Base-by-base conservation (phyloP, 192 early-diverging fungal species). In the Phlyctochytrium bullatum region DNA sequence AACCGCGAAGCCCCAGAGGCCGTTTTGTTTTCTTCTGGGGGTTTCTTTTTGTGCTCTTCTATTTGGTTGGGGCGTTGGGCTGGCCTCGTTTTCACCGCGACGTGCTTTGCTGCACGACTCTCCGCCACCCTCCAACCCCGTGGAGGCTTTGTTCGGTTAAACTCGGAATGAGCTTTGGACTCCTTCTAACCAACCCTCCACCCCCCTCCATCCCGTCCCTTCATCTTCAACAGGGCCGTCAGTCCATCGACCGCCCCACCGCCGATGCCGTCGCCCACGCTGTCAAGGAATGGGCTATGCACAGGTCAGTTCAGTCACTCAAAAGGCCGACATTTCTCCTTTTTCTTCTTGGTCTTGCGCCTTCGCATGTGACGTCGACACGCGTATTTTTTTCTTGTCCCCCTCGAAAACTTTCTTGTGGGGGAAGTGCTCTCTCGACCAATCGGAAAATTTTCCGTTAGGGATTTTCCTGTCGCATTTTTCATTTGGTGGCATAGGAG, bases 241-340 rank as follows among this genome's bases (percentile, higher is more conserved):
- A 92, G 74, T 81, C 87, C 47, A 78, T 99, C 61, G 95, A 97
- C 80, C 89, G 93, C 65, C 85, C 88, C 33, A 99, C 95, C 27
- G 95, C 97, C 28, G 97, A 99, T 83, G 93, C 95, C 36, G 92
- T 99, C 62, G 94, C 95, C n/a, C 97, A 99, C 76, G 97, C 97
- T 29, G 97, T 91, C 64, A 88, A 91, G 35, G 89, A 96, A 64
- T 99, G 97, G 97, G 94, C 97, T 69, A 92, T 95, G 92, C 90
- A 95, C 75, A 76, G 73, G 83, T 85, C 60, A 14, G 40, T 50
- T 50, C n/a, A n/a, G n/a, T n/a, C n/a, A n/a, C n/a, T n/a, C n/a
- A n/a, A n/a, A n/a, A n/a, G n/a, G n/a, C n/a, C n/a, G n/a, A n/a
- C n/a, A n/a, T n/a, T n/a, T n/a, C n/a, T n/a, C n/a, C n/a, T n/a